Percentiles rank a stretch among this genome's conserved stretches.
Evolutionary conservation across 768 basidiomycete genomes (phyloP).

Genomic region (Mycena alexandri): DNA sequence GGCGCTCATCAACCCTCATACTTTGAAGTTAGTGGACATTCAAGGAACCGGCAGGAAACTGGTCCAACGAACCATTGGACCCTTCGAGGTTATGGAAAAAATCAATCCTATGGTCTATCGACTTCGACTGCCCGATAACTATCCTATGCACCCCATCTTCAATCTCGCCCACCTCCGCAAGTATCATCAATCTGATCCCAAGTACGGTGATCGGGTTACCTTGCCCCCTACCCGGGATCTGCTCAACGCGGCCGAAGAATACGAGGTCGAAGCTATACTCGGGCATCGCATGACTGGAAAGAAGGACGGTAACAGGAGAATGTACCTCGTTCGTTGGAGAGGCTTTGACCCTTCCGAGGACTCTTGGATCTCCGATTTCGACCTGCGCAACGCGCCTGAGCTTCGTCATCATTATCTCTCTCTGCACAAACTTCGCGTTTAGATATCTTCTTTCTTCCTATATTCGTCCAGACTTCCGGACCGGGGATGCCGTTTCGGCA

Average conservation of each 20-base stretch:
- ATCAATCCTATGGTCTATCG: slow-evolving; percentile 43
- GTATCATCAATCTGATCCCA: slow-evolving; percentile 33
- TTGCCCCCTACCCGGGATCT: slow-evolving; percentile 37
- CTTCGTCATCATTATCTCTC: slow-evolving; percentile 26
- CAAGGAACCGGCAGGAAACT: slow-evolving; percentile 43
- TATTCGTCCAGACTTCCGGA: not conserved
- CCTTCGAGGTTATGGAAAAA: too few relatives aligned
- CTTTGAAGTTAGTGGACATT: slow-evolving; percentile 39
- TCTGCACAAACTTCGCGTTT: not conserved
- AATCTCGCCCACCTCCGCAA: slow-evolving; percentile 41
- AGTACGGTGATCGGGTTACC: slow-evolving; percentile 31
- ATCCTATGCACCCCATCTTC: slow-evolving; percentile 43
- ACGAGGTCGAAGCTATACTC: slow-evolving; percentile 38
- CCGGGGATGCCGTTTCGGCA: too few relatives aligned
- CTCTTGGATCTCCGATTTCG: slow-evolving; percentile 40
- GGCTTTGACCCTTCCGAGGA: slow-evolving; percentile 41
- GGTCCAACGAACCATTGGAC: slow-evolving; percentile 22
- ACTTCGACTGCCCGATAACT: slow-evolving; percentile 40
- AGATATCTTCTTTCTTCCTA: not conserved
- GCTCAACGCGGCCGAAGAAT: slow-evolving; percentile 28
- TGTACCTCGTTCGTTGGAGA: slow-evolving; percentile 39
- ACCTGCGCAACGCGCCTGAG: slow-evolving; percentile 40
- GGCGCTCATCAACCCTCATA: slow-evolving; percentile 44
- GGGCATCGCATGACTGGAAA: slow-evolving; percentile 4
- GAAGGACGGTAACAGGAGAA: slow-evolving; percentile 28